A percentile compares a stretch with the other conserved stretches of the same genome.
phyloP scores from a whole-genome alignment of 1,284 basidiomycete species.

The Mycosarcoma maydis region DNA sequence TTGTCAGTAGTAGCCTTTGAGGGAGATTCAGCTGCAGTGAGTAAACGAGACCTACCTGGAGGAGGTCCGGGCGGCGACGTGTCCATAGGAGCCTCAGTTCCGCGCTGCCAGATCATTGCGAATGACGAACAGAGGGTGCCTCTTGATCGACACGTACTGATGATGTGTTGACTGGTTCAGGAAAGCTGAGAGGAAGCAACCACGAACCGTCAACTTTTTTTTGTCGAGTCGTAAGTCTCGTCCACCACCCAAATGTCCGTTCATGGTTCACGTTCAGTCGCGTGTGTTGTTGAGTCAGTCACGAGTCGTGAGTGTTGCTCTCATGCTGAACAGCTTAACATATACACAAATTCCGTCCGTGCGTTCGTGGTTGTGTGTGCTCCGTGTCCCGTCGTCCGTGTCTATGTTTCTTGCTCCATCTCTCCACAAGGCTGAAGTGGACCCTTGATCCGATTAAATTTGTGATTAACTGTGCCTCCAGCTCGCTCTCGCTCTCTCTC shows the following conservation, averaged over 20 bases:
- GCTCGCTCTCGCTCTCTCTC: too few species aligned
- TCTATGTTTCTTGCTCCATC: too few species aligned
- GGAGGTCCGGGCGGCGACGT: conserved; percentile 46
- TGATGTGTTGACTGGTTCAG: background rate
- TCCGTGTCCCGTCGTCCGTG: too few species aligned
- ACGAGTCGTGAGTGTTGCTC: conserved; percentile 42
- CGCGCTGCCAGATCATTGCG: conserved; percentile 46
- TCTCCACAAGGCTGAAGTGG: conserved; percentile 20
- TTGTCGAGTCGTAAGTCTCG: too few species aligned
- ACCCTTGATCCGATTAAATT: conserved; percentile 12
- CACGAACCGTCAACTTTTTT: conserved; percentile 3
- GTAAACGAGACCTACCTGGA: conserved; percentile 37
- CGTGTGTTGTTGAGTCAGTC: too few species aligned
- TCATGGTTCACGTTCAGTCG: too few species aligned
- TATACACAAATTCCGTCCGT: background rate
- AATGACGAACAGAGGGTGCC: background rate
- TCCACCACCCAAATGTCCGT: too few species aligned
- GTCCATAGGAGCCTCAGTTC: conserved; percentile 60
- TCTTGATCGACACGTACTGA: background rate
- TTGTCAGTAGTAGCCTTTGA: background rate
- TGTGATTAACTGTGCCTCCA: too few species aligned
- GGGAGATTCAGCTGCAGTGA: too few species aligned
- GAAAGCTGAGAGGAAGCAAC: background rate
- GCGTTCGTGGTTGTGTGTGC: too few species aligned
- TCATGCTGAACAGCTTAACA: conserved; percentile 22